A percentile compares a stretch with the other conserved stretches of the same genome.
Evolutionary conservation across 192 early-diverging fungal species (phyloP).

Genomic region (Podila epigama): DNA sequence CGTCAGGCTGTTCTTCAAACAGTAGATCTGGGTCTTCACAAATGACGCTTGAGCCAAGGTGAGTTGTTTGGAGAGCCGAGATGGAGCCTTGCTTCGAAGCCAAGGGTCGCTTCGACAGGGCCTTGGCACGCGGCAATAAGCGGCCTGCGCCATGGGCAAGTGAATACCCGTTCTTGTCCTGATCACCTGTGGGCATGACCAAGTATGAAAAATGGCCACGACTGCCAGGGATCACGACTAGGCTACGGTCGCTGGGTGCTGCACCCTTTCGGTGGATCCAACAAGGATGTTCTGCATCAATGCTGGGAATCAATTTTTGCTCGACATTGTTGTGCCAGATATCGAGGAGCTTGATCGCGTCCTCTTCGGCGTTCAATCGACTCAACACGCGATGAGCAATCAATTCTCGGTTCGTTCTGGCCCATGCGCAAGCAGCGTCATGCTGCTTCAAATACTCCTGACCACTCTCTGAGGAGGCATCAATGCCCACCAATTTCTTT

Average conservation of each 20-base stretch:
- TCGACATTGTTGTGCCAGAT: slow-evolving; percentile 67
- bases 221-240: slow-evolving; percentile 66
- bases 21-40: slow-evolving; percentile 62
- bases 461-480: slow-evolving; percentile 25
- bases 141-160: slow-evolving; percentile 69
- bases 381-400: slow-evolving; percentile 60
- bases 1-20: slow-evolving; percentile 65
- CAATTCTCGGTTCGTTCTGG: slow-evolving; percentile 57
- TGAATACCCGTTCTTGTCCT: slow-evolving; percentile 57
- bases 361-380: slow-evolving; percentile 38
- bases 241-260: slow-evolving; percentile 58
- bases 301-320: slow-evolving; percentile 21
- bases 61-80: slow-evolving; percentile 47
- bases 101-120: slow-evolving; percentile 34
- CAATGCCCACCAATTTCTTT: slow-evolving; percentile 35
- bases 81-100: slow-evolving; percentile 40
- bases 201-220: slow-evolving; percentile 65
- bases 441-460: slow-evolving; percentile 55
- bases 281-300: slow-evolving; percentile 9
- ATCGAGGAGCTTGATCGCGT: slow-evolving; percentile 54
- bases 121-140: slow-evolving; percentile 53
- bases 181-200: slow-evolving; percentile 55
- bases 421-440: slow-evolving; percentile 59
- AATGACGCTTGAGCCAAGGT: slow-evolving; percentile 59
- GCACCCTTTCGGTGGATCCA: slow-evolving; percentile 70